A percentile compares a stretch with the other conserved stretches of the same genome.
phyloP scores from a whole-genome alignment of 495 filamentous ascomycete species.

The Trichoderma erinaceum region DNA sequence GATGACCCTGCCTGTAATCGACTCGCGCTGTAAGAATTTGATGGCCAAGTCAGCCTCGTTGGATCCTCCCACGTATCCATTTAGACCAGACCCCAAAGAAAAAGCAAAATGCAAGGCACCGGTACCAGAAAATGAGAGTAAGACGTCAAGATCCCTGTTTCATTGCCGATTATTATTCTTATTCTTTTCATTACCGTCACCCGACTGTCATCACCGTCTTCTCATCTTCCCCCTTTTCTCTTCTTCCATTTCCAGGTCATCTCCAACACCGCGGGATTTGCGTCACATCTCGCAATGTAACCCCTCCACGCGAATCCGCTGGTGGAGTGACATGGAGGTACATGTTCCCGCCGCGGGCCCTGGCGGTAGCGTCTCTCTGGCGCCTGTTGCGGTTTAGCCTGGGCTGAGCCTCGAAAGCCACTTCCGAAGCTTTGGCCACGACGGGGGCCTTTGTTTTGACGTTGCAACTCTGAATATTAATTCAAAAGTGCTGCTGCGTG shows the following conservation, averaged over 20 bases:
- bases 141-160: background rate
- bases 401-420: background rate
- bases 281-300: conserved; percentile 1
- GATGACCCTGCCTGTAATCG: too few species aligned
- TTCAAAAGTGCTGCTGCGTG: too few species aligned
- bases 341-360: background rate
- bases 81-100: background rate
- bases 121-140: background rate
- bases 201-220: background rate
- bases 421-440: conserved; percentile 1
- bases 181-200: too few species aligned
- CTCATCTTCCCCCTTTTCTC: background rate
- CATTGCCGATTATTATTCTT: background rate
- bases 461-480: too few species aligned
- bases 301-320: background rate
- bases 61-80: background rate
- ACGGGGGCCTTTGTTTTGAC: background rate
- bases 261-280: background rate
- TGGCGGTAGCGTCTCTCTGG: background rate
- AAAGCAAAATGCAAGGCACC: background rate
- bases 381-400: background rate
- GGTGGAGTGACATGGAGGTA: background rate
- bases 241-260: background rate
- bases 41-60: background rate
- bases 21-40: too few species aligned